Conservation (phyloP, 2,329 filamentous ascomycete species). For the Talaromyces sp. region DNA sequence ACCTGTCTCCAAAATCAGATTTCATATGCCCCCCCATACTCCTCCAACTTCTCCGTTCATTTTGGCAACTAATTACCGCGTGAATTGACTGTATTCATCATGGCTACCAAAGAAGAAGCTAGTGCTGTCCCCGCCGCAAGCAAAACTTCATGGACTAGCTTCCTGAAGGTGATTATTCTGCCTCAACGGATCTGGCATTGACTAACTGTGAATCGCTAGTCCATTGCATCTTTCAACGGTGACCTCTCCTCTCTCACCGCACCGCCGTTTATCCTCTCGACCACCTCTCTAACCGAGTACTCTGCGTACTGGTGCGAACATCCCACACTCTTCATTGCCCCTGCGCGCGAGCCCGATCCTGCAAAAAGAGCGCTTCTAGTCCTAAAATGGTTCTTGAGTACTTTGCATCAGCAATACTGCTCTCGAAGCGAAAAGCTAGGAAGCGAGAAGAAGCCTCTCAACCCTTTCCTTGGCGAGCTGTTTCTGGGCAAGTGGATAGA, state of each 20-base stretch:
- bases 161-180: slow-evolving; percentile 14
- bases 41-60: too few relatives aligned
- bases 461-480: slow-evolving; percentile 92
- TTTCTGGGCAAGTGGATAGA: slow-evolving; percentile 91
- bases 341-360: slow-evolving; percentile 73
- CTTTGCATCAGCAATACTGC: slow-evolving; percentile 80
- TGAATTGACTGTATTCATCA: neutral
- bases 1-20: neutral
- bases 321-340: slow-evolving; percentile 73
- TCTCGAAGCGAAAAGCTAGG: slow-evolving; percentile 74
- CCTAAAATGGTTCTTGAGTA: slow-evolving; percentile 94
- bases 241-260: slow-evolving; percentile 77
- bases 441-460: slow-evolving; percentile 96
- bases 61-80: neutral
- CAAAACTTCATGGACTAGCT: slow-evolving; percentile 17
- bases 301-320: slow-evolving; percentile 81
- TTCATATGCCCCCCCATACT: too few relatives aligned
- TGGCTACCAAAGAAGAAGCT: slow-evolving; percentile 16
- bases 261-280: slow-evolving; percentile 77
- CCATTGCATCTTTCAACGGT: slow-evolving; percentile 77
- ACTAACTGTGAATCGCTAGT: slow-evolving; percentile 35
- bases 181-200: neutral
- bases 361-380: slow-evolving; percentile 80
- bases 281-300: slow-evolving; percentile 75
- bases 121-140: slow-evolving; percentile 14